phyloP scores from a whole-genome alignment of 768 basidiomycete species.

The Termitomyces sp. region DNA sequence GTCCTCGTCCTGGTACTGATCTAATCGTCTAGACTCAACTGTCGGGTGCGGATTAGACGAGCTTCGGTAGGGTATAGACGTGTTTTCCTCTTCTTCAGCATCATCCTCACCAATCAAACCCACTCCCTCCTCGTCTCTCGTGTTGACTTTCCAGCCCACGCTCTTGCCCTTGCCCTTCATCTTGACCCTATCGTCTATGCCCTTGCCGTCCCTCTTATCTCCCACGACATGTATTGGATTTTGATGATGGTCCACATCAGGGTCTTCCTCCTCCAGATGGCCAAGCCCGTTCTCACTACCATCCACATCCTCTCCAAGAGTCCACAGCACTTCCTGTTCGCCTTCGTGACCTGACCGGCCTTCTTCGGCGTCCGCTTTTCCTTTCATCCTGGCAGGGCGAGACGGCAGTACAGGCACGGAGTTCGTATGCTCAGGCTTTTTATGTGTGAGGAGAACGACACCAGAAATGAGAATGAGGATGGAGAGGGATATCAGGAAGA shows the following conservation, averaged over 20 bases:
- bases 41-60: background rate
- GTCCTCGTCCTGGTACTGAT: slow-evolving; percentile 8
- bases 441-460: slow-evolving; percentile 90
- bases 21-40: background rate
- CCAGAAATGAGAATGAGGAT: slow-evolving; percentile 85
- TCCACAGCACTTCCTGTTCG: slow-evolving; percentile 54
- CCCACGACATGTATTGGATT: slow-evolving; percentile 27
- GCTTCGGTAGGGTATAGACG: slow-evolving; percentile 1
- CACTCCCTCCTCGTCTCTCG: slow-evolving; percentile 34
- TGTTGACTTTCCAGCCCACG: slow-evolving; percentile 5
- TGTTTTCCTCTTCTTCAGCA: slow-evolving; percentile 27
- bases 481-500: slow-evolving; percentile 83
- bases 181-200: background rate
- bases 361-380: slow-evolving; percentile 16
- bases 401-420: slow-evolving; percentile 27
- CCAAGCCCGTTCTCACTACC: slow-evolving; percentile 28
- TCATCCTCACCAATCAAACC: slow-evolving; percentile 34
- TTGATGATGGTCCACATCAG: slow-evolving; percentile 38
- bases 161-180: slow-evolving; percentile 5
- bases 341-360: slow-evolving; percentile 13
- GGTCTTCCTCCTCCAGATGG: slow-evolving; percentile 34
- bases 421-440: slow-evolving; percentile 66
- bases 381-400: slow-evolving; percentile 18
- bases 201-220: background rate
- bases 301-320: slow-evolving; percentile 68